Evolutionary conservation across 1,284 basidiomycete species (phyloP).

Genomic region (Boletus sp.): DNA sequence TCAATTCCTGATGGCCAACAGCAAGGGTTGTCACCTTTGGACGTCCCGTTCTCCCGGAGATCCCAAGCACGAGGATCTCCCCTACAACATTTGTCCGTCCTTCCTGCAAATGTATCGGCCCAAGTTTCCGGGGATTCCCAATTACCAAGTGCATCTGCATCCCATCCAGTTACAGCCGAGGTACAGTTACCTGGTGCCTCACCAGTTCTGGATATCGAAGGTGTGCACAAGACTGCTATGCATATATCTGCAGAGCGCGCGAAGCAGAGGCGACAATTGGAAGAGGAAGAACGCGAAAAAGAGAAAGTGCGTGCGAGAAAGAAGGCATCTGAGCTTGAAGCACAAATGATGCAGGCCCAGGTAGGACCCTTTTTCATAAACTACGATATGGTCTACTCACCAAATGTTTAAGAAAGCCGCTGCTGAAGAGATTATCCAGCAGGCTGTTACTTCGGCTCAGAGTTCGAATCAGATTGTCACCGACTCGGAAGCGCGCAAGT

Average conservation of each 20-base stretch:
- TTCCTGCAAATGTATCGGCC: slow-evolving; percentile 13
- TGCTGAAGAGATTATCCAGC: slow-evolving; percentile 9
- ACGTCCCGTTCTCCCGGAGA: slow-evolving; percentile 22
- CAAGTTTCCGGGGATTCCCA: slow-evolving; percentile 9
- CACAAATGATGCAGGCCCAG: slow-evolving; percentile 50
- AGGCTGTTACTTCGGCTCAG: slow-evolving; percentile 12
- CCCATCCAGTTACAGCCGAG: slow-evolving; percentile 36
- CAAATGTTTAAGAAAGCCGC: slow-evolving; percentile 15
- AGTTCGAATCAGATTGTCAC: slow-evolving; percentile 2
- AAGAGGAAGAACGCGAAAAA: slow-evolving; percentile 82
- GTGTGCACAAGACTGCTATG: slow-evolving; percentile 80
- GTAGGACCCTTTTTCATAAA: slow-evolving; percentile 7
- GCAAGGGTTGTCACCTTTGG: slow-evolving; percentile 22
- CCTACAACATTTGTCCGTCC: slow-evolving; percentile 36
- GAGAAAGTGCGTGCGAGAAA: slow-evolving; percentile 79
- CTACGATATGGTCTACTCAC: slow-evolving; percentile 9
- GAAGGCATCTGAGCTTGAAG: slow-evolving; percentile 86
- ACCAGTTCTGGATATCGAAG: slow-evolving; percentile 59
- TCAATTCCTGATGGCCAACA: slow-evolving; percentile 25
- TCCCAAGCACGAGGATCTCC: slow-evolving; percentile 28
- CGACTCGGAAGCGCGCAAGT: slow-evolving; percentile 4
- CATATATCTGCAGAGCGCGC: slow-evolving; percentile 87
- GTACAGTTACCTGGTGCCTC: slow-evolving; percentile 35
- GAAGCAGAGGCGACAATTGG: slow-evolving; percentile 71
- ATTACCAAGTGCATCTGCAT: slow-evolving; percentile 41